Conservation (phyloP, 2,329 filamentous ascomycete genomes). For the Aspergillus phoenicis region DNA sequence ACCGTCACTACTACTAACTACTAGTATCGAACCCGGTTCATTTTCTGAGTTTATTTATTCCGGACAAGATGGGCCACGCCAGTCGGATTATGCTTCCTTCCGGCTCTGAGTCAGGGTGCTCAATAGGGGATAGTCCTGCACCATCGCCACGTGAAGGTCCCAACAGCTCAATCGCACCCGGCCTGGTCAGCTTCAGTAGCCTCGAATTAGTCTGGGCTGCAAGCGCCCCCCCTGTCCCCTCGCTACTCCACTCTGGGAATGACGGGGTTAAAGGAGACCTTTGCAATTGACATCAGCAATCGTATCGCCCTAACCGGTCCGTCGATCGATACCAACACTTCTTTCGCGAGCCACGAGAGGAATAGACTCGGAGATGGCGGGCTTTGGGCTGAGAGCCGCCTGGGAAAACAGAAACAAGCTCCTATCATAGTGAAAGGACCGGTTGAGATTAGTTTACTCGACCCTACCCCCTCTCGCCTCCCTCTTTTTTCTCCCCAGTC, state of each 20-base stretch:
- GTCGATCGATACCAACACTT: constrained; percentile 9
- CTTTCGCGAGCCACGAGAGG: constrained; percentile 1
- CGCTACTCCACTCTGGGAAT: background rate
- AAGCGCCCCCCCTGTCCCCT: background rate
- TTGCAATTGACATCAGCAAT: background rate
- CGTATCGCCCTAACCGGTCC: constrained; percentile 2
- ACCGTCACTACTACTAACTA: background rate
- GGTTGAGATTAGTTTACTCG: constrained; percentile 13
- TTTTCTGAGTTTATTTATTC: constrained; percentile 4
- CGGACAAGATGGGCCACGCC: background rate
- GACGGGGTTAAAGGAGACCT: background rate
- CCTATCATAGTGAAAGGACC: constrained; percentile 14
- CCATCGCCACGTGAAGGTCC: constrained; percentile 11
- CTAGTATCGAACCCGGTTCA: background rate
- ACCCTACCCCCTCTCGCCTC: constrained; percentile 4
- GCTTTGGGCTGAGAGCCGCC: constrained; percentile 7
- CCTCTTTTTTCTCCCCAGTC: background rate
- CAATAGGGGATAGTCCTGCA: constrained; percentile 16
- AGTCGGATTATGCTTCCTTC: constrained; percentile 3
- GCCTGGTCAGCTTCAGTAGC: background rate
- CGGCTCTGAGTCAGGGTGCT: constrained; percentile 13
- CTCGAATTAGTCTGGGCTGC: background rate
- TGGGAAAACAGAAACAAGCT: constrained; percentile 13
- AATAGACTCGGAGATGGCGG: constrained; percentile 5
- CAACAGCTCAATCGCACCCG: constrained; percentile 9